Conservation (phyloP, 2,329 filamentous ascomycete species). For the Zymoseptoria tritici region DNA sequence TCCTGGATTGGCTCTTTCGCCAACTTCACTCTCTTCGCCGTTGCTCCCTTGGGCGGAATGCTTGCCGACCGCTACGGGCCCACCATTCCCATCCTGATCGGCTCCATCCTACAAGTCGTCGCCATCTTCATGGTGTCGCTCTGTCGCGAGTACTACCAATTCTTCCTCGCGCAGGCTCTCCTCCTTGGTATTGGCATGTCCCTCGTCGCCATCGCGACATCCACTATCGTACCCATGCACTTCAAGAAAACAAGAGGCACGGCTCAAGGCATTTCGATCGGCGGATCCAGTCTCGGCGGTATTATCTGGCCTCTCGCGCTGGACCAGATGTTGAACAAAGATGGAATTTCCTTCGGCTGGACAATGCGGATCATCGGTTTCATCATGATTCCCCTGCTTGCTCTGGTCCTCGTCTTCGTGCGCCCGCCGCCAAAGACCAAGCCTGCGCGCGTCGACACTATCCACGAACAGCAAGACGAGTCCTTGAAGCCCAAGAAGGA, state of each 20-base stretch:
- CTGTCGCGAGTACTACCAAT: constrained; percentile 44
- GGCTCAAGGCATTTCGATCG: constrained; percentile 41
- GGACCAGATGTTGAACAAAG: constrained; percentile 40
- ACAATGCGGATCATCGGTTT: constrained; percentile 46
- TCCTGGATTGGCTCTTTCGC: constrained; percentile 26
- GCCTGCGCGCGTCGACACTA: background rate
- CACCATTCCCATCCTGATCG: constrained; percentile 13
- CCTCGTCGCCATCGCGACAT: constrained; percentile 39
- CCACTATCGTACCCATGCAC: constrained; percentile 39
- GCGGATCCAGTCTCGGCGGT: constrained; percentile 46
- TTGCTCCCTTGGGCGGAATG: constrained; percentile 22
- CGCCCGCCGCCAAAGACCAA: constrained; percentile 1
- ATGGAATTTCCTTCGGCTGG: constrained; percentile 47
- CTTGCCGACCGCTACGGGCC: constrained; percentile 25
- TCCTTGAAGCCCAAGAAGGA: constrained; percentile 11
- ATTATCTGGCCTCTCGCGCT: constrained; percentile 46
- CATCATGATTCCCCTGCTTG: constrained; percentile 37
- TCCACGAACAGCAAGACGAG: background rate
- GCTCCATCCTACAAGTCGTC: constrained; percentile 30
- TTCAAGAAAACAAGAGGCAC: constrained; percentile 43
- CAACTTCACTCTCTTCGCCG: constrained; percentile 21
- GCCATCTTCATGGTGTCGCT: constrained; percentile 43
- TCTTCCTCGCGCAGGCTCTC: constrained; percentile 46
- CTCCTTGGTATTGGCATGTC: constrained; percentile 37
- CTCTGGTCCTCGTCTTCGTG: background rate